Conservation (phyloP, 106 monocot species). For the Allium sativum region DNA sequence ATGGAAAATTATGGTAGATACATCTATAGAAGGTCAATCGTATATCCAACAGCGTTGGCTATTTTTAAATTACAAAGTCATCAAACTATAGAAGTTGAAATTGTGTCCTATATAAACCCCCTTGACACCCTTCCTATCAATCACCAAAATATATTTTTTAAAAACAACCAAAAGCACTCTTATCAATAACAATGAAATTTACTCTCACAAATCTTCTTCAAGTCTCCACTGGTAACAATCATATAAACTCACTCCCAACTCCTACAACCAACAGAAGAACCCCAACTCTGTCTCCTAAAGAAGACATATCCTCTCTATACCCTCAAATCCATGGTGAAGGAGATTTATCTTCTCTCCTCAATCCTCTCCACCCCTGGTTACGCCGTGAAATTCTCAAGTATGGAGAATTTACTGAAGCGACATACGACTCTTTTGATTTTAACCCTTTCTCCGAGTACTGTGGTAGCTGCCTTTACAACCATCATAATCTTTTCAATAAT, state of each 20-base stretch:
- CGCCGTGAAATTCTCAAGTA: constrained; percentile 66
- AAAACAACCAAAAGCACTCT: too few relatives aligned
- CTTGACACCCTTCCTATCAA: too few relatives aligned
- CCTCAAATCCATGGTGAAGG: constrained; percentile 22
- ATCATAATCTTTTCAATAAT: constrained; percentile 19
- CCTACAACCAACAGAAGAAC: not conserved
- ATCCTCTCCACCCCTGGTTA: constrained; percentile 61
- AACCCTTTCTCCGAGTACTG: constrained; percentile 34
- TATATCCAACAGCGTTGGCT: too few relatives aligned
- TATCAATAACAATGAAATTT: too few relatives aligned
- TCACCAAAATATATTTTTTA: too few relatives aligned
- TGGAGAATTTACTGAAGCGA: constrained; percentile 67
- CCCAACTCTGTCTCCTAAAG: constrained; percentile 24
- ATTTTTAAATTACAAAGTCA: too few relatives aligned
- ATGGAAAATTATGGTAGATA: too few relatives aligned
- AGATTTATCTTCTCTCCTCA: constrained; percentile 40
- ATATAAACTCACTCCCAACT: constrained; percentile 3
- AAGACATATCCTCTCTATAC: constrained; percentile 36
- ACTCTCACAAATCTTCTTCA: constrained; percentile 2
- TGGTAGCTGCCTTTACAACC: constrained; percentile 46
- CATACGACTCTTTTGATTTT: constrained; percentile 70
- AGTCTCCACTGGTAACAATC: not conserved
- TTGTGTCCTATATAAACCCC: too few relatives aligned
- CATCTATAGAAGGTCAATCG: too few relatives aligned
- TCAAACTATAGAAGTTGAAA: too few relatives aligned